Evolutionary conservation across 352 stramenopile genomes (phyloP), one percentile per base, ranked within the genome.

Genomic region (Globisporangium echinulatum): DNA sequence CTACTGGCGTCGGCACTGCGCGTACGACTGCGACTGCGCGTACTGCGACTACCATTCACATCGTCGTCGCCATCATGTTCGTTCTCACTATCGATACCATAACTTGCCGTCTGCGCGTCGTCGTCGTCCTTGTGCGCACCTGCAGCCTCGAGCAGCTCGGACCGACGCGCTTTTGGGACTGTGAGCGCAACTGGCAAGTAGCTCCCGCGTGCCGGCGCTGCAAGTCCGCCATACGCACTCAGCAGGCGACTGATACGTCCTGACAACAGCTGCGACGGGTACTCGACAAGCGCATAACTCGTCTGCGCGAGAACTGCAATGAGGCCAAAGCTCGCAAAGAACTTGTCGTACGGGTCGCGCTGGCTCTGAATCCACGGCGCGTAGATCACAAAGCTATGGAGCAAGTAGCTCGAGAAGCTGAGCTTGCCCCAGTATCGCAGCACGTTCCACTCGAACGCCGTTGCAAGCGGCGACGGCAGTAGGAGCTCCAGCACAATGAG

Each of bases 301-400:
- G 64, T 42, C 0, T 69, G 76, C 25, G 66, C 69, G 8, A 82
- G 48, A 7, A 74, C 55, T 33, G 60, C 55, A 10, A 51, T 44
- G 49, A 83, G 61, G 7, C 56, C 64, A 49, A 82, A 74, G 7
- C 62, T 48, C 0, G 54, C 55, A 17, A 77, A 76, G 50, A 82
- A 64, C 13, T 59, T 61, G 56, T 85, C 63, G 52, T 77, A 78
- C 33, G 60, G 64, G 9, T 72, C 67, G 11, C 37, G 17, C 60
- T 77, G 64, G 17, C 64, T 40, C 15, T 14, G 43, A 14, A 85
- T 36, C 25, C 10, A 56, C 5, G 54, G 14, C 33, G 50, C 37
- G 62, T 72, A 68, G 38, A 72, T 56, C 44, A 75, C 73, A 54
- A 85, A 84, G 53, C 63, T 81, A 61, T 76, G 71, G 2, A 79